Evolutionary conservation across 2,329 filamentous ascomycete species (phyloP).

Genomic region (Fusarium sublunatum): DNA sequence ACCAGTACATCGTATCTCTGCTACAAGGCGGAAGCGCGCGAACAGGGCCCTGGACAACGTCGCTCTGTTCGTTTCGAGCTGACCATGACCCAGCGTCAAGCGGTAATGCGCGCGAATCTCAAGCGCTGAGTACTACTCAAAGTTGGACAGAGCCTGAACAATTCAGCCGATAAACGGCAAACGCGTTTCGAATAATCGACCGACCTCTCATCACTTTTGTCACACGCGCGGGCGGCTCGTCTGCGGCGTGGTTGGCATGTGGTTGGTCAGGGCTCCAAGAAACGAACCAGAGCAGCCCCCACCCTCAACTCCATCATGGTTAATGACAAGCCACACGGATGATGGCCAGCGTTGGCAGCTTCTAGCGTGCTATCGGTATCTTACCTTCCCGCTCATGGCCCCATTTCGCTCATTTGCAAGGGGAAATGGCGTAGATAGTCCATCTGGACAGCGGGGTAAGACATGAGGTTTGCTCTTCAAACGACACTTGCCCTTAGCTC

Average conservation of each 20-base stretch:
- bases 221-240: slow-evolving; percentile 22
- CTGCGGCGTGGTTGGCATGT: slow-evolving; percentile 16
- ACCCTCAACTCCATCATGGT: slow-evolving; percentile 33
- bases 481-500: slow-evolving; percentile 7
- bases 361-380: slow-evolving; percentile 23
- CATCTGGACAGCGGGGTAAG: slow-evolving; percentile 1
- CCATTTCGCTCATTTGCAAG: slow-evolving; percentile 5
- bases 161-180: slow-evolving; percentile 17
- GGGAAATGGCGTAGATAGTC: background rate
- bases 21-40: slow-evolving; percentile 19
- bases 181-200: slow-evolving; percentile 20
- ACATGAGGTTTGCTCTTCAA: slow-evolving; percentile 6
- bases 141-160: slow-evolving; percentile 19
- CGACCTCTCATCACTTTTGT: slow-evolving; percentile 6
- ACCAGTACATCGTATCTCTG: slow-evolving; percentile 31
- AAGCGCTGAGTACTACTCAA: slow-evolving; percentile 24
- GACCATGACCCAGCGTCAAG: slow-evolving; percentile 19
- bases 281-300: slow-evolving; percentile 32
- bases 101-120: slow-evolving; percentile 14
- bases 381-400: slow-evolving; percentile 19
- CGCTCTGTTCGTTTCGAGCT: slow-evolving; percentile 9
- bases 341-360: slow-evolving; percentile 26
- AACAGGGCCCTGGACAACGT: slow-evolving; percentile 9
- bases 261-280: background rate
- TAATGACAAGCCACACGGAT: slow-evolving; percentile 35